phyloP scores from a whole-genome alignment of 495 filamentous ascomycete species.

The Neurospora sp. region DNA sequence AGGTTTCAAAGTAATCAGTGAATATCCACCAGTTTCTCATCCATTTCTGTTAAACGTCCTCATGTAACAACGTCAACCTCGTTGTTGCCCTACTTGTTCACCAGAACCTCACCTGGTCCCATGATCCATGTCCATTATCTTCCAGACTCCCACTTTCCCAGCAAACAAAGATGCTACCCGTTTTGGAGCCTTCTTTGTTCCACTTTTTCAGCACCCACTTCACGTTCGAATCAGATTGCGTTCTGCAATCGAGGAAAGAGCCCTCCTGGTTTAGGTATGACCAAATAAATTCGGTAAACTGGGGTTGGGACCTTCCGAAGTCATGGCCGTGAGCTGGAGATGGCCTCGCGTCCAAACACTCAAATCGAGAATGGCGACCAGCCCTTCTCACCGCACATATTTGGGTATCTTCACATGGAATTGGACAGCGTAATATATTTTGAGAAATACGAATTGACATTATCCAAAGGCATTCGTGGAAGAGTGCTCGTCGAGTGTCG shows the following conservation, averaged over 20 bases:
- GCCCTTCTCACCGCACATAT: background rate
- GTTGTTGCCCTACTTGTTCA: background rate
- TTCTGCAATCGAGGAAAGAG: background rate
- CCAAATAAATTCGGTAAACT: background rate
- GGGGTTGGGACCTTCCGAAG: background rate
- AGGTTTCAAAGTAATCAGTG: background rate
- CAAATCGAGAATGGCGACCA: background rate
- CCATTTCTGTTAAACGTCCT: background rate
- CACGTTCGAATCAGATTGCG: background rate
- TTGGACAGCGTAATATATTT: background rate
- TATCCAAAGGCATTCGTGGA: background rate
- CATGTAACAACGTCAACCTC: background rate
- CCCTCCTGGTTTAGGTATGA: too few species aligned
- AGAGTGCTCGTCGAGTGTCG: background rate
- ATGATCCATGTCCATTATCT: too few species aligned
- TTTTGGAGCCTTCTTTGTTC: too few species aligned
- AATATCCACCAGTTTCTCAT: background rate
- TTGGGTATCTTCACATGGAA: fast-evolving
- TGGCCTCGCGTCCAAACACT: background rate
- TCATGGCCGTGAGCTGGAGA: background rate
- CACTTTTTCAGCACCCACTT: too few species aligned
- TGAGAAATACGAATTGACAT: background rate
- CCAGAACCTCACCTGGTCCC: background rate
- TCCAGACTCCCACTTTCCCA: too few species aligned
- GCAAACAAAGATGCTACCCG: too few species aligned